Evolutionary conservation across 345 rosid species (phyloP), one percentile per base, ranked within the genome.

Genomic region (Punica granatum): DNA sequence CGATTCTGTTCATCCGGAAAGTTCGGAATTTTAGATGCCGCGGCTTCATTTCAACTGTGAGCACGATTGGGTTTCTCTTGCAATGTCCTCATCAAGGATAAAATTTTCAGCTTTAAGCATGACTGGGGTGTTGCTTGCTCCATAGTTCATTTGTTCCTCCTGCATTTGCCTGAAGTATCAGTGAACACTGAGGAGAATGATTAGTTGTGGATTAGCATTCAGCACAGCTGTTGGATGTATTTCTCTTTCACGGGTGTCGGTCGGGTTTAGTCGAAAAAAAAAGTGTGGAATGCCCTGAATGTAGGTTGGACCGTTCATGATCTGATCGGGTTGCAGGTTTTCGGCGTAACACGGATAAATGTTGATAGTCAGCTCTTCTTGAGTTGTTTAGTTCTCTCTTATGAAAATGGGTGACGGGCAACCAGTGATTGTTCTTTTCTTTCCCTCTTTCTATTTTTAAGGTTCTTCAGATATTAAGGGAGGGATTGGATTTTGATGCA

Each of bases 401-500:
- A 12, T 1, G 34, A 56, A 30, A 26, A 26, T 25, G 60, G 56
- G 26, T 2, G 3, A n/a, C 11, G 41, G 41, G 41, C 5, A 37
- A 37, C 1, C 6, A 25, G 16, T 26, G 60, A 4, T 30, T 13
- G 14, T 15, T 13, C 30, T 56, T 0, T 26, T 26, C 28, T 28
- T 13, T 28, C 18, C 60, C 25, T 56, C 26, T 44, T 56, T 56
- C 3, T 28, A 12, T 28, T 12, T 26, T 56, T 12, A 2, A 16
- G 60, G 33, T 56, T 26, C 19, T 10, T 25, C 16, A 30, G 12
- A 8, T 28, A 26, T 49, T 48, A 34, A 37, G 33, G 21, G 51
- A 32, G 16, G 37, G 56, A 16, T 68, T 41, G 33, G 32, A 35
- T 23, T 48, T 69, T 43, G 34, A 41, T 28, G 69, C 81, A 95